phyloP scores from a whole-genome alignment of 1,139 yeast genomes.

The Candida sp. region DNA sequence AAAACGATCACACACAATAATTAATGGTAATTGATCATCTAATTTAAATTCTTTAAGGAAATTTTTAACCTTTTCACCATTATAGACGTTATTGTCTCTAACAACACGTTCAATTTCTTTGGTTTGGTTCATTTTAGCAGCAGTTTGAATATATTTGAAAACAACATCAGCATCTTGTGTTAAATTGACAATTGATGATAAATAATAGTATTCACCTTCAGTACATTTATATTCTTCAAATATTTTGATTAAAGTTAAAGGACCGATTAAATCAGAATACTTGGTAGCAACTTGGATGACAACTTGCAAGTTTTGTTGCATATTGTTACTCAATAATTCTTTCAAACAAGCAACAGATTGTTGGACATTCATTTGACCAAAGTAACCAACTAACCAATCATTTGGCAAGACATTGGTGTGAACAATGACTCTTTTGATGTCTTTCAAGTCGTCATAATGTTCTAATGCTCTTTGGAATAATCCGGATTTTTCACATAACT shows the following conservation, averaged over 20 bases:
- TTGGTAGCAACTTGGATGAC: slow-evolving; percentile 97
- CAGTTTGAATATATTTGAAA: slow-evolving; percentile 92
- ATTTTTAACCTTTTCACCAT: slow-evolving; percentile 97
- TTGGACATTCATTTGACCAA: slow-evolving; percentile 92
- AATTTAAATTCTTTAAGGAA: slow-evolving; percentile 91
- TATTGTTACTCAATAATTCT: slow-evolving; percentile 78
- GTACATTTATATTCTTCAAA: slow-evolving; percentile 91
- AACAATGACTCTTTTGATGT: slow-evolving; percentile 90
- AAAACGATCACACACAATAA: slow-evolving; percentile 93
- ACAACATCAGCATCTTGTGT: slow-evolving; percentile 96
- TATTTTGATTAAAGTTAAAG: slow-evolving; percentile 76
- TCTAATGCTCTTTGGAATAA: slow-evolving; percentile 93
- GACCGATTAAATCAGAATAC: slow-evolving; percentile 91
- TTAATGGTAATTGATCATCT: slow-evolving; percentile 94
- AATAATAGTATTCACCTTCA: slow-evolving; percentile 93
- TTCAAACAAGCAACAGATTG: slow-evolving; percentile 86
- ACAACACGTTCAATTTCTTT: slow-evolving; percentile 96
- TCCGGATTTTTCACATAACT: slow-evolving; percentile 92
- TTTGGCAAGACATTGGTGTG: slow-evolving; percentile 84
- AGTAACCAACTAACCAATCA: slow-evolving; percentile 92
- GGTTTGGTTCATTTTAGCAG: slow-evolving; percentile 85
- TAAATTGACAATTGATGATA: slow-evolving; percentile 89
- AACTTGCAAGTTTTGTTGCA: slow-evolving; percentile 87
- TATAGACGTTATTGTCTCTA: slow-evolving; percentile 89
- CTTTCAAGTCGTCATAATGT: slow-evolving; percentile 91